These are phyloP conservation scores for Metschnikowia peoriensis DNA, from an alignment of 805 yeast genomes.

Conservation along the genomic window DNA sequence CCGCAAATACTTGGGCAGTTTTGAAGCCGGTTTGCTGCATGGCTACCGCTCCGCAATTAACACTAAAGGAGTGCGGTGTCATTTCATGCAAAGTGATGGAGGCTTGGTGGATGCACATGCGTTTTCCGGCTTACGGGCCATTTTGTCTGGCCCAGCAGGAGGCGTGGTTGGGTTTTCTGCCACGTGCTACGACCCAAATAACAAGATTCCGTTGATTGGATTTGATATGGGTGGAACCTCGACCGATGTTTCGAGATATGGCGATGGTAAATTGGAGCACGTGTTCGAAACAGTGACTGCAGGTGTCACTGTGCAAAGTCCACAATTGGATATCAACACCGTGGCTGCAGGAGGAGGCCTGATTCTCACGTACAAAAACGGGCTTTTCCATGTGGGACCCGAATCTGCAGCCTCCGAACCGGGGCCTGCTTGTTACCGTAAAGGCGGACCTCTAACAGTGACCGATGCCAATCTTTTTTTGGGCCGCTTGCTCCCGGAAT, in stretches of 20 bases:
- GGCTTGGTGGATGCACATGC: conserved; percentile 82
- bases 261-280: conserved; percentile 39
- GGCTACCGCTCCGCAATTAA: conserved; percentile 26
- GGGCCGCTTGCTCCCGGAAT: conserved; percentile 19
- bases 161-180: conserved; percentile 93
- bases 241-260: conserved; percentile 44
- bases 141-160: conserved; percentile 96
- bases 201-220: conserved; percentile 54
- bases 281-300: conserved; percentile 46
- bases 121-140: conserved; percentile 86
- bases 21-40: conserved; percentile 41
- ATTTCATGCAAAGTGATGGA: conserved; percentile 96
- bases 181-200: conserved; percentile 57
- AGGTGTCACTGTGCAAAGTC: conserved; percentile 44
- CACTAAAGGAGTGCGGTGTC: conserved; percentile 51
- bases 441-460: conserved; percentile 22
- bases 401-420: conserved; percentile 21
- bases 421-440: conserved; percentile 23
- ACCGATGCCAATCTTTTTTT: conserved; percentile 21
- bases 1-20: conserved; percentile 31
- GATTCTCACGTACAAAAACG: conserved; percentile 24
- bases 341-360: conserved; percentile 50
- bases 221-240: conserved; percentile 48
- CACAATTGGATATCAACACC: conserved; percentile 44
- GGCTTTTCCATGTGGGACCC: conserved; percentile 21